phyloP scores from a whole-genome alignment of 345 rosid genomes.

The Toxicodendron radicans region DNA sequence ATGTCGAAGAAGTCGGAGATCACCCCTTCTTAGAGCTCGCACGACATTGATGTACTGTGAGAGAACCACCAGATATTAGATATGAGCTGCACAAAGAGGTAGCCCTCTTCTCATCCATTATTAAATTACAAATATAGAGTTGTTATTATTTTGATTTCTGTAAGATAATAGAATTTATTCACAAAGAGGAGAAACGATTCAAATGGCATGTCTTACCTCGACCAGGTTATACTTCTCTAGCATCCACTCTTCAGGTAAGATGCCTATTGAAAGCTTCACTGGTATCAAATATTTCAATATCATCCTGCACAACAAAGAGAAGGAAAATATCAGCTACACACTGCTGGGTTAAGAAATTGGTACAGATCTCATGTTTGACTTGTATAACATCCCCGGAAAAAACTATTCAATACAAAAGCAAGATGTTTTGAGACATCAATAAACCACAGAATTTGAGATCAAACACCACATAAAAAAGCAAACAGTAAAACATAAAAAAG shows the following conservation, averaged over 20 bases:
- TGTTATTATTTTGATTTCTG: not conserved
- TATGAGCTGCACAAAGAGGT: not conserved
- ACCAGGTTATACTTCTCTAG: conserved; percentile 64
- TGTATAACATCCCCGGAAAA: not conserved
- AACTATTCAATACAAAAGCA: not conserved
- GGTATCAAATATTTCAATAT: conserved; percentile 91
- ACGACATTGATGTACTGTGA: conserved; percentile 74
- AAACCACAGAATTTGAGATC: not conserved
- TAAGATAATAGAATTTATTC: not conserved
- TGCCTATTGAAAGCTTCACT: conserved; percentile 89
- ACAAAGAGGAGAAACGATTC: conserved; percentile 9
- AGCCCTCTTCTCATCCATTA: not conserved
- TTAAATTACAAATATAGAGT: not conserved
- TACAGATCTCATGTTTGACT: not conserved
- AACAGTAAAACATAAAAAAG: too few relatives aligned
- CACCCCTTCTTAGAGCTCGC: conserved; percentile 74
- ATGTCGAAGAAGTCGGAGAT: conserved; percentile 80
- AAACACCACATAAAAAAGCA: not conserved
- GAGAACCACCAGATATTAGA: conserved; percentile 25
- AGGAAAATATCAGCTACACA: conserved; percentile 13
- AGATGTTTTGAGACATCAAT: not conserved
- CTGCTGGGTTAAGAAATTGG: not conserved
- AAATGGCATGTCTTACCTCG: conserved; percentile 54
- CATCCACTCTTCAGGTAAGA: conserved; percentile 65
- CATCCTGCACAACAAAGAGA: conserved; percentile 58